A percentile compares a stretch with the other conserved stretches of the same genome.
Evolutionary conservation across 225 moss, liverwort and hornwort genomes (phyloP).

Genomic region (Pseudisothecium myosuroides): DNA sequence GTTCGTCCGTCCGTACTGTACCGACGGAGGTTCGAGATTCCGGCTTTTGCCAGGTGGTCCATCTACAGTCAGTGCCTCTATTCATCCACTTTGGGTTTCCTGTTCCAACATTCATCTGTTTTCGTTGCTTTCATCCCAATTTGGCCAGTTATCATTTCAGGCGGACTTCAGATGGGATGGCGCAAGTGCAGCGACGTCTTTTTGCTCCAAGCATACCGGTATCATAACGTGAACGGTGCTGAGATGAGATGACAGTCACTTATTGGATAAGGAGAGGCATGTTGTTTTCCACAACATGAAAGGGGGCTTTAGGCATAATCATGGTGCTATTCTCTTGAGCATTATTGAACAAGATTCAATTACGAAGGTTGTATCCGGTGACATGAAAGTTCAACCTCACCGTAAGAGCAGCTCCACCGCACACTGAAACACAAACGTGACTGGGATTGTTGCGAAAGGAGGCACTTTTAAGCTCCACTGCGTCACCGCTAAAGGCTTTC

Average conservation of each 20-base stretch:
- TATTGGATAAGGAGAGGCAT: not conserved
- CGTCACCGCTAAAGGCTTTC: no score
- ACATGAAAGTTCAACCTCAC: not conserved
- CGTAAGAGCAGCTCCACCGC: no score
- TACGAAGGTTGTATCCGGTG: fast-evolving
- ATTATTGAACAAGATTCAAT: not conserved
- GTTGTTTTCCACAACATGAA: not conserved
- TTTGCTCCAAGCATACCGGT: not conserved
- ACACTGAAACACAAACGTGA: no score
- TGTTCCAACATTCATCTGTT: not conserved
- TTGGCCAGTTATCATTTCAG: not conserved
- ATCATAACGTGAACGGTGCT: not conserved
- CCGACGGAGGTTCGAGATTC: not conserved
- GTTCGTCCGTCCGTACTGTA: not conserved
- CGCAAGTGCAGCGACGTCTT: not conserved
- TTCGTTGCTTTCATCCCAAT: not conserved
- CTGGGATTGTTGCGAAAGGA: no score
- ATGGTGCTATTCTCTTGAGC: not conserved
- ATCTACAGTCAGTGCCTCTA: not conserved
- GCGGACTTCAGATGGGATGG: no score
- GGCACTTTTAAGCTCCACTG: no score
- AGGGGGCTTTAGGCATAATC: not conserved
- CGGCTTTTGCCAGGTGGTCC: not conserved
- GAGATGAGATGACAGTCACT: not conserved
- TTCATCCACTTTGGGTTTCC: not conserved